Conservation (phyloP, 1,284 basidiomycete genomes). For the Trichosporon sp. region DNA sequence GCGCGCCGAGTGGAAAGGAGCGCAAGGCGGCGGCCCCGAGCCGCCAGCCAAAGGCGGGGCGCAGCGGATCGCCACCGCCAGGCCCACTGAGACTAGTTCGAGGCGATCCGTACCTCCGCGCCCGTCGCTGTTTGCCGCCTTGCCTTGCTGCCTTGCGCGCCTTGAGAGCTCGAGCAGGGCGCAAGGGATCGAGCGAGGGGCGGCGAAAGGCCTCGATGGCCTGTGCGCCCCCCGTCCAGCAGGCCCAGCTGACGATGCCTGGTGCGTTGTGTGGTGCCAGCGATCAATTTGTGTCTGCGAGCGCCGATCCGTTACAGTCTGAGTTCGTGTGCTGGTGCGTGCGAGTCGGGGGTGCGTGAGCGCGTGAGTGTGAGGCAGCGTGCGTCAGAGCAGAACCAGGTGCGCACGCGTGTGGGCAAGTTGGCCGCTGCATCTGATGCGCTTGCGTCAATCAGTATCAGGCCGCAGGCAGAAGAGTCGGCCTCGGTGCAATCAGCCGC, state of each 20-base stretch:
- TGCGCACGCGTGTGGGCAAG: background rate
- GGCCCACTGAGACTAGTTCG: no score
- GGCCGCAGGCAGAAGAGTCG: background rate
- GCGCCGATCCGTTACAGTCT: background rate
- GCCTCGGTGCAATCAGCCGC: background rate
- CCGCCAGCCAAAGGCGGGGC: background rate
- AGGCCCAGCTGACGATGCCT: background rate
- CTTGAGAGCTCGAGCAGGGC: no score
- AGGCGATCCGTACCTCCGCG: no score
- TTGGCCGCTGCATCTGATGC: background rate
- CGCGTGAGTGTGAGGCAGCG: background rate
- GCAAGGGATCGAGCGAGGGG: no score
- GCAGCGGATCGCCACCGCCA: no score
- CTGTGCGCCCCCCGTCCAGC: background rate
- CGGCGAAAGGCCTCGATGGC: background rate
- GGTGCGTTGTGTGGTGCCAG: background rate
- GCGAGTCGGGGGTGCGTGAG: background rate
- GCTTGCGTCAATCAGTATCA: background rate
- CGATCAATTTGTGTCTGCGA: background rate
- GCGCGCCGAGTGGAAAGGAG: constrained; percentile 1
- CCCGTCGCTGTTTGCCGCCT: no score
- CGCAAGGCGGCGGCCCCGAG: background rate
- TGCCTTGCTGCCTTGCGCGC: no score
- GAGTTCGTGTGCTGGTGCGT: background rate
- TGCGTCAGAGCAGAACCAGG: background rate